Evolutionary conservation across 345 rosid genomes (phyloP), one percentile per base, ranked within the genome.

Genomic region (Pistacia vera): DNA sequence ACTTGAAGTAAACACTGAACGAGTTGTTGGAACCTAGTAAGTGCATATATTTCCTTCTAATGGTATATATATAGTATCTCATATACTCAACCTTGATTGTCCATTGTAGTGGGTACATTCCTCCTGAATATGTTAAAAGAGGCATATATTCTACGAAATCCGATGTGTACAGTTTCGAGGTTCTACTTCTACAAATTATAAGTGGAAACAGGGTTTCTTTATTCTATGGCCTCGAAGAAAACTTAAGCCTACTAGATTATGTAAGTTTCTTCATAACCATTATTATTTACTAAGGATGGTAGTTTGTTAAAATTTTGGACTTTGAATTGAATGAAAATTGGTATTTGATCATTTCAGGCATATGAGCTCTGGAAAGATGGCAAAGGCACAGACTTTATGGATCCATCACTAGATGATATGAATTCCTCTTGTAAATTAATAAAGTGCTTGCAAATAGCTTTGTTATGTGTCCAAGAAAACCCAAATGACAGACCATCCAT

Each of bases 1-100:
- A 61, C 70, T 76, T 4, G 81, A 85, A 13, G 85, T 76, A 48
- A 85, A 66, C 13, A 83, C 85, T 0, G 55, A 48, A 1, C 73
- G 79, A 33, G 65, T 85, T 46, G 87, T 85, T 5, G 90, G 88
- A 51, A 85, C 88, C 25, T 77, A 80, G 87, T 85, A 82, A 83
- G 70, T 57, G n/a, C 5, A 11, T 6, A 38, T 38, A 38, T 30
- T 30, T 30, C 33, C 33, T 30, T 3, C 33, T 38, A 38, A 38
- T 41, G 6, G 8, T 41, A 41, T 41, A 41, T 41, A 41, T 41
- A 41, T 41, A 38, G 33, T 30, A 30, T 30, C 33, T 30, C 9
- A 41, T 41, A 8, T 41, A 41, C 46, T 41, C 9, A 41, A 41
- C 2, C 9, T 41, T 41, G 46, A 60, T 60, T 22, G 4, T 25